A percentile compares a stretch with the other conserved stretches of the same genome.
Evolutionary conservation across 2,329 filamentous ascomycete species (phyloP).

Genomic region (Hymenoscyphus albidus): DNA sequence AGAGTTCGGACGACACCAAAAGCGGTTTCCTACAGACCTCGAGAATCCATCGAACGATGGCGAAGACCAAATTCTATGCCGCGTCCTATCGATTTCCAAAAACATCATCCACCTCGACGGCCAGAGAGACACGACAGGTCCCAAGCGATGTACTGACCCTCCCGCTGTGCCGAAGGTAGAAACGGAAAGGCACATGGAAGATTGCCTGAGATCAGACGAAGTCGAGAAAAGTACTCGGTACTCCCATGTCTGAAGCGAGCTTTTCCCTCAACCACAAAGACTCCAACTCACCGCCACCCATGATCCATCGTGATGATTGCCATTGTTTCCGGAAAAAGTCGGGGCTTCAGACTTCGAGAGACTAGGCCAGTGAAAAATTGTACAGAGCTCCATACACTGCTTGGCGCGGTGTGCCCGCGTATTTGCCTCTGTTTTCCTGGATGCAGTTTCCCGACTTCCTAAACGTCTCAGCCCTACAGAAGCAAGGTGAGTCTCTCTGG

Average conservation of each 20-base stretch:
- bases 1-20: not conserved
- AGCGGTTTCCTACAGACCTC: not conserved
- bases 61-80: not conserved
- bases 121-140: not conserved
- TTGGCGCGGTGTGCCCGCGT: not conserved
- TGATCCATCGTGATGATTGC: not conserved
- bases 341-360: too few species aligned
- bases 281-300: not conserved
- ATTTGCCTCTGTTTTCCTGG: not conserved
- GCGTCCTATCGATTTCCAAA: slow-evolving; percentile 4
- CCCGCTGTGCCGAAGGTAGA: not conserved
- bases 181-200: not conserved
- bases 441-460: not conserved
- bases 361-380: too few species aligned
- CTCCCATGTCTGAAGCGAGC: not conserved
- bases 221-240: not conserved
- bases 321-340: too few species aligned
- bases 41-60: slow-evolving; percentile 12
- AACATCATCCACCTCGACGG: not conserved
- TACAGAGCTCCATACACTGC: not conserved
- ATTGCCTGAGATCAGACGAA: not conserved
- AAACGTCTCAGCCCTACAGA: slow-evolving; percentile 15
- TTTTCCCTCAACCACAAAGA: not conserved
- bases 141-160: not conserved
- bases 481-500: slow-evolving; percentile 4